A percentile compares a stretch with the other conserved stretches of the same genome.
Conservation (phyloP, 2,329 filamentous ascomycete species). For the Arthroderma sp. region DNA sequence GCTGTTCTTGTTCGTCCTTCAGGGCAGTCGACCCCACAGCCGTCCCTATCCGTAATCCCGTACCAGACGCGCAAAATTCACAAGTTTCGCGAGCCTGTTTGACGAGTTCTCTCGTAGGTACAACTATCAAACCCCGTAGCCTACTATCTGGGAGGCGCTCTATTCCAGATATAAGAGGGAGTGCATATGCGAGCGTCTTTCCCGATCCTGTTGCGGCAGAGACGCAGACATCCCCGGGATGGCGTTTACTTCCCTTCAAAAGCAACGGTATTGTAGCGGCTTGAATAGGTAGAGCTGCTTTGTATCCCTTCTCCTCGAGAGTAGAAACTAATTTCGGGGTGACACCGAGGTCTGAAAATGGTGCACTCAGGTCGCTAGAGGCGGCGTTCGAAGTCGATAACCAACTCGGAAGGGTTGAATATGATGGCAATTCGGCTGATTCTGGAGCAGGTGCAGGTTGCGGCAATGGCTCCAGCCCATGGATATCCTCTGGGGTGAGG, state of each 20-base stretch:
- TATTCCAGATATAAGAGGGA: constrained; percentile 71
- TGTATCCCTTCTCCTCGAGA: constrained; percentile 56
- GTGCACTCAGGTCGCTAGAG: constrained; percentile 42
- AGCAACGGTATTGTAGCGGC: constrained; percentile 68
- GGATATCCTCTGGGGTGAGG: constrained; percentile 31
- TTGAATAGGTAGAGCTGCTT: constrained; percentile 65
- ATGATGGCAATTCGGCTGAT: constrained; percentile 47
- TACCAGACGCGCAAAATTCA: constrained; percentile 58
- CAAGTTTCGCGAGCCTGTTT: constrained; percentile 70
- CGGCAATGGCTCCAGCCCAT: constrained; percentile 68
- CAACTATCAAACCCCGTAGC: constrained; percentile 67
- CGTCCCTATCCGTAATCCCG: constrained; percentile 63
- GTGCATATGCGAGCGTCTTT: constrained; percentile 81
- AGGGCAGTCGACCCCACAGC: constrained; percentile 72
- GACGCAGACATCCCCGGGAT: constrained; percentile 68
- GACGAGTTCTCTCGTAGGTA: constrained; percentile 84
- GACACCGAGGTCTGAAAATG: constrained; percentile 55
- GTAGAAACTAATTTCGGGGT: constrained; percentile 45
- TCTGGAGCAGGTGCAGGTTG: constrained; percentile 52
- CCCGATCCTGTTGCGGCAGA: constrained; percentile 91
- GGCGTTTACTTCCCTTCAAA: constrained; percentile 48
- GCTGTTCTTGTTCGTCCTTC: constrained; percentile 46
- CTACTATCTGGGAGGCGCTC: constrained; percentile 50
- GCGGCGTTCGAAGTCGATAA: constrained; percentile 62
- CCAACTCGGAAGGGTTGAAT: constrained; percentile 70